phyloP scores from a whole-genome alignment of 257 asterid genomes.

The Agastache rugosa region DNA sequence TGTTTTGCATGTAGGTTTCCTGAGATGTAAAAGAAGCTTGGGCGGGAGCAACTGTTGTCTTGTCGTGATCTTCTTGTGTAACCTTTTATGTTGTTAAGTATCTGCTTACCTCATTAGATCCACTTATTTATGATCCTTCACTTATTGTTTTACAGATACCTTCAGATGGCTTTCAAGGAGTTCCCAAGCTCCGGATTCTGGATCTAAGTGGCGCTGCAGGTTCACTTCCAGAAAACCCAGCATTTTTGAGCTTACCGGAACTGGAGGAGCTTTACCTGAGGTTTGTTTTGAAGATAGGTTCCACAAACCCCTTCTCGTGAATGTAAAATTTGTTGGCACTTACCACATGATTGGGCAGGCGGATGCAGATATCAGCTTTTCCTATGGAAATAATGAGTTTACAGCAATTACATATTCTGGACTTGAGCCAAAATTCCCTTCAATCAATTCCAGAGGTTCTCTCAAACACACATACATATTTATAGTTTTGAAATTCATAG shows the following conservation, averaged over 20 bases:
- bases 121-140: conserved; percentile 25
- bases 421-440: conserved; percentile 84
- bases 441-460: conserved; percentile 80
- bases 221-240: conserved; percentile 71
- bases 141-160: conserved; percentile 61
- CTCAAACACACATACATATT: background rate
- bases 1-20: conserved; percentile 23
- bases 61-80: conserved; percentile 17
- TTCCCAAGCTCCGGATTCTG: conserved; percentile 82
- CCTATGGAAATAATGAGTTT: conserved; percentile 70
- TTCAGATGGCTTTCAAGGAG: conserved; percentile 72
- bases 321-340: conserved; percentile 33
- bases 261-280: conserved; percentile 94
- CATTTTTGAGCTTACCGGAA: conserved; percentile 71
- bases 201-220: conserved; percentile 83
- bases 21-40: conserved; percentile 27
- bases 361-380: conserved; percentile 73
- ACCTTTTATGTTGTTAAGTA: conserved; percentile 10
- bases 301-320: conserved; percentile 20
- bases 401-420: conserved; percentile 72
- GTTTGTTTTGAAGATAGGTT: conserved; percentile 47
- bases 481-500: background rate
- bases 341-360: conserved; percentile 58
- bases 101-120: conserved; percentile 20
- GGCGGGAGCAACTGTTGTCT: background rate